Conservation (phyloP, 2,329 filamentous ascomycete species). For the Xylaria polymorpha region DNA sequence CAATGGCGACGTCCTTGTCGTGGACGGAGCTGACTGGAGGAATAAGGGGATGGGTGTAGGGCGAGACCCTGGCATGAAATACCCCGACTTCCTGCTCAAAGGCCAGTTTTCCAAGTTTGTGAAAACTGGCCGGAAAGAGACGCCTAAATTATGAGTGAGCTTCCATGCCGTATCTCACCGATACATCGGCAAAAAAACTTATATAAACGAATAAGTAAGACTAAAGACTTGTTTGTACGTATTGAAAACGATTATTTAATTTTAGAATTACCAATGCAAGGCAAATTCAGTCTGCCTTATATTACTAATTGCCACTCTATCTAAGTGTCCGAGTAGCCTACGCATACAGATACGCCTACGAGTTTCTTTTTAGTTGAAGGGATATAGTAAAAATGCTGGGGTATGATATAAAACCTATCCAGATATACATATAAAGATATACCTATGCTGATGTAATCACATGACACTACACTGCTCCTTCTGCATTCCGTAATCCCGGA, state of each 20-base stretch:
- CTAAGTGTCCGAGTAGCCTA: background rate
- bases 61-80: constrained; percentile 60
- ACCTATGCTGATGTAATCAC: too few species aligned
- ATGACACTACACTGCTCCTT: too few species aligned
- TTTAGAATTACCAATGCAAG: background rate
- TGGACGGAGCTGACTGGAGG: constrained; percentile 72
- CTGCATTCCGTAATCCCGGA: background rate
- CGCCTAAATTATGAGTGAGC: constrained; percentile 55
- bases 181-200: background rate
- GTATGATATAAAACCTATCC: too few species aligned
- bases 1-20: constrained; percentile 83
- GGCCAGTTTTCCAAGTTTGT: constrained; percentile 55
- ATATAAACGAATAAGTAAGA: background rate
- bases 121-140: constrained; percentile 54
- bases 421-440: too few species aligned
- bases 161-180: too few species aligned
- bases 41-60: constrained; percentile 61
- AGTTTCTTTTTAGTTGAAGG: background rate
- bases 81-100: constrained; percentile 62
- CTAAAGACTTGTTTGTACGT: background rate
- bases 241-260: background rate
- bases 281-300: background rate
- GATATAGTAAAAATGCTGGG: too few species aligned
- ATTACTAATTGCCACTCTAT: background rate
- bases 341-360: background rate